Percentiles rank a stretch among this genome's conserved stretches.
These are phyloP conservation scores for Ophiocytium majus DNA, from an alignment of 352 stramenopile species.

Conservation along the genomic window DNA sequence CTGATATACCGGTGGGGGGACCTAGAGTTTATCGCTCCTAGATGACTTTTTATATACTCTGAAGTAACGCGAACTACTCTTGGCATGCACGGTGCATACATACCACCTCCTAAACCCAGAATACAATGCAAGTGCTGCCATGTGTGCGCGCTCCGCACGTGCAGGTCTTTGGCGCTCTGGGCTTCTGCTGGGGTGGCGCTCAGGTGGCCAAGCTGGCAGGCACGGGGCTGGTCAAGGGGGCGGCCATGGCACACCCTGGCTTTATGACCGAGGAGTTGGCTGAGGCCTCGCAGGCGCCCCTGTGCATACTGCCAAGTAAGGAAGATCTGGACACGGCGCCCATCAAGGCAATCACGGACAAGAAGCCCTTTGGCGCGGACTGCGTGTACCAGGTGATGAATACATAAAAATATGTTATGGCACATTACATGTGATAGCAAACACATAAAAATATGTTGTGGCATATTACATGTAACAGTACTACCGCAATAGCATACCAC, in stretches of 20 bases:
- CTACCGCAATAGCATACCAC: neutral
- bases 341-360: conserved; percentile 49
- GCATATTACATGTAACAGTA: neutral
- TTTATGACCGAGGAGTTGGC: conserved; percentile 45
- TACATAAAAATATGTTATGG: neutral
- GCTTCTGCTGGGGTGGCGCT: conserved; percentile 55
- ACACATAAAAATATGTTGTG: neutral
- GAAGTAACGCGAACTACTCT: too few relatives aligned
- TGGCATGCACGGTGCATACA: too few relatives aligned
- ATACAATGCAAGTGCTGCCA: too few relatives aligned
- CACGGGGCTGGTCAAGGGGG: conserved; percentile 31
- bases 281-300: conserved; percentile 42
- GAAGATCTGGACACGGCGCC: conserved; percentile 38
- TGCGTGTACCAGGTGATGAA: conserved; percentile 42
- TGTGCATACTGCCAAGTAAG: conserved; percentile 50
- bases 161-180: conserved; percentile 39
- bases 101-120: too few relatives aligned
- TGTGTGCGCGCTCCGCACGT: too few relatives aligned
- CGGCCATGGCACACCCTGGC: conserved; percentile 30
- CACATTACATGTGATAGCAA: neutral
- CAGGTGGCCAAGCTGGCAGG: conserved; percentile 36
- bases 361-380: conserved; percentile 48
- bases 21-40: too few relatives aligned
- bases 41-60: too few relatives aligned
- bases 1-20: too few relatives aligned